A percentile compares a stretch with the other conserved stretches of the same genome.
Evolutionary conservation across 257 asterid genomes (phyloP).

Genomic region (Datura wrightii): DNA sequence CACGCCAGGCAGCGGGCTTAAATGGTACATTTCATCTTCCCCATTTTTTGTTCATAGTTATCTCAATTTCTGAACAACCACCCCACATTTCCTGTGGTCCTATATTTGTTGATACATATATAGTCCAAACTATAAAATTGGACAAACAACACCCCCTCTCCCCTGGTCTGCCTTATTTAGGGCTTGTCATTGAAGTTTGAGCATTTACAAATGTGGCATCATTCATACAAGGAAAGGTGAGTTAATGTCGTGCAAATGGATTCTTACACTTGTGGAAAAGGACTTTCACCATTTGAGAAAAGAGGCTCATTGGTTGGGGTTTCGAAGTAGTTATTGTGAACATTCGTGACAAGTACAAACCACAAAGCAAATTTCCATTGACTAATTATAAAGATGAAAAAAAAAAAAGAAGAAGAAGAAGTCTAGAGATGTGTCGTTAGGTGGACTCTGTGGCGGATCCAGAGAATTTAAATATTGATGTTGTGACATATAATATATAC

Average conservation of each 20-base stretch:
- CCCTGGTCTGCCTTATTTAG: not conserved
- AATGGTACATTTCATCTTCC: conserved; percentile 32
- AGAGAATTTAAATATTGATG: not conserved
- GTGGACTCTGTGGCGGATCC: no score
- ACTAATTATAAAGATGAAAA: not conserved
- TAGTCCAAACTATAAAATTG: conserved; percentile 18
- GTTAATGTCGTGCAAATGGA: conserved; percentile 14
- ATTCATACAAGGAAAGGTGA: conserved; percentile 51
- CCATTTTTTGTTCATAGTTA: conserved; percentile 34
- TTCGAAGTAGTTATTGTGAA: conserved; percentile 11
- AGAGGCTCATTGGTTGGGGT: conserved; percentile 33
- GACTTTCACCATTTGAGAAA: conserved; percentile 15
- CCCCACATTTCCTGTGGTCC: conserved; percentile 54
- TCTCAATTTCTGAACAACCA: conserved; percentile 33
- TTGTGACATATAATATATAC: not conserved
- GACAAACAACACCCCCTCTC: not conserved
- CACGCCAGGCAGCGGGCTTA: conserved; percentile 14
- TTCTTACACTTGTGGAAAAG: conserved; percentile 38
- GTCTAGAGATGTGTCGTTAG: not conserved
- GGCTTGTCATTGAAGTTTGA: not conserved
- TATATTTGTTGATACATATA: conserved; percentile 34
- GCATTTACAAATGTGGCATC: conserved; percentile 53
- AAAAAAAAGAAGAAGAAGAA: not conserved
- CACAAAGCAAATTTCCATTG: not conserved
- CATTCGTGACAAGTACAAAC: conserved; percentile 35